phyloP scores from a whole-genome alignment of 805 yeast species.

The Diddensiella santjacobensis region DNA sequence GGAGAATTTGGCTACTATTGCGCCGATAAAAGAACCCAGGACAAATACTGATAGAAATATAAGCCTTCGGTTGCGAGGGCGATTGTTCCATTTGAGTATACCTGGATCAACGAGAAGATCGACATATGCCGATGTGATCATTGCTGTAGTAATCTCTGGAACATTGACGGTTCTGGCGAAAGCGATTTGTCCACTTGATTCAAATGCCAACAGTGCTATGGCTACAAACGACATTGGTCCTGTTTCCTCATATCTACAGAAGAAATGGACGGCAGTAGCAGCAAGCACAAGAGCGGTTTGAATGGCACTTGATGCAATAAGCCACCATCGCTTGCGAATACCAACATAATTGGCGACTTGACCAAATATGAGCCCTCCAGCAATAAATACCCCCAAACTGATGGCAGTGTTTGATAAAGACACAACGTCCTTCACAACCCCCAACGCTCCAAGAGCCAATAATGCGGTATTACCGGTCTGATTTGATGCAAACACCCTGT shows the following conservation, averaged over 20 bases:
- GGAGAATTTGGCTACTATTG: neutral
- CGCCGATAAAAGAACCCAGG: constrained; percentile 8
- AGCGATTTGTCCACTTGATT: constrained; percentile 8
- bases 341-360: constrained; percentile 7
- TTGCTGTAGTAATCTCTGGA: constrained; percentile 11
- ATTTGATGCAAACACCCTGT: constrained; percentile 9
- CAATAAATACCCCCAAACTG: constrained; percentile 6
- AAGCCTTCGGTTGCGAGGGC: constrained; percentile 5
- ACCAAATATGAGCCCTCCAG: constrained; percentile 8
- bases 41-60: constrained; percentile 1
- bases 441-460: constrained; percentile 8
- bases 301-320: neutral
- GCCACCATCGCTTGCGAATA: constrained; percentile 5
- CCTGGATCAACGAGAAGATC: constrained; percentile 6
- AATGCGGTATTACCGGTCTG: constrained; percentile 12
- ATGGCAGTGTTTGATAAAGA: constrained; percentile 3
- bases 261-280: constrained; percentile 5
- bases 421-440: neutral
- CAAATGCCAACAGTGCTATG: constrained; percentile 6
- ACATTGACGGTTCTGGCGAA: constrained; percentile 6
- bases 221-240: constrained; percentile 1
- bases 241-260: neutral
- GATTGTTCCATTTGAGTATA: neutral
- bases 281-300: constrained; percentile 2
- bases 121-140: constrained; percentile 9